Percentiles rank a stretch among this genome's conserved stretches.
These are phyloP conservation scores for Sarcomyxa edulis DNA, from an alignment of 768 basidiomycete genomes.

Conservation along the genomic window DNA sequence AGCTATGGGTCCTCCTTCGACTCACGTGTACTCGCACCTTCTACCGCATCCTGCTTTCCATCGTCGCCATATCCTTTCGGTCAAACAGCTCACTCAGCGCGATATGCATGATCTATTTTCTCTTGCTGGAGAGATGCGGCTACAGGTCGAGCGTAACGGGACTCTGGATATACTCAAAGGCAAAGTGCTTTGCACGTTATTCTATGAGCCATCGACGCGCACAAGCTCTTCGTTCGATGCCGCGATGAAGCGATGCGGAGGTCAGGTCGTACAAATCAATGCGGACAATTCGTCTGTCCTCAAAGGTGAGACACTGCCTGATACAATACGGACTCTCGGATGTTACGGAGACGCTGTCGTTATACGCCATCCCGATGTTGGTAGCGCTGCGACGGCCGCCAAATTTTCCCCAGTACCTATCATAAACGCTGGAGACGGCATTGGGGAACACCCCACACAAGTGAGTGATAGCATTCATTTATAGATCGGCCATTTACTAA, in stretches of 20 bases:
- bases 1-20: conserved; percentile 25
- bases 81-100: conserved; percentile 86
- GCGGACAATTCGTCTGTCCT: conserved; percentile 81
- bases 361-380: conserved; percentile 89
- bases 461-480: conserved; percentile 32
- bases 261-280: conserved; percentile 84
- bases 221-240: conserved; percentile 96
- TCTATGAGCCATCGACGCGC: conserved; percentile 96
- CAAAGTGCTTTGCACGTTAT: conserved; percentile 84
- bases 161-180: conserved; percentile 86
- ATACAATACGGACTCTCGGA: conserved; percentile 90
- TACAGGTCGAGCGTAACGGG: conserved; percentile 90
- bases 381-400: conserved; percentile 92
- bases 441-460: conserved; percentile 97
- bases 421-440: conserved; percentile 95
- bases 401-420: conserved; percentile 95
- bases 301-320: conserved; percentile 91
- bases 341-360: conserved; percentile 96
- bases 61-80: conserved; percentile 87
- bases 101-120: conserved; percentile 94
- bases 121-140: conserved; percentile 93
- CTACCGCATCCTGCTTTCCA: conserved; percentile 84
- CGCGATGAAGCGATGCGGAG: conserved; percentile 98
- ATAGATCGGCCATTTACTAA: conserved; percentile 6
- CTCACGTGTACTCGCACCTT: conserved; percentile 41